Conservation (phyloP, 768 basidiomycete genomes). For the button mushroom (Agaricus bisporus) region DNA sequence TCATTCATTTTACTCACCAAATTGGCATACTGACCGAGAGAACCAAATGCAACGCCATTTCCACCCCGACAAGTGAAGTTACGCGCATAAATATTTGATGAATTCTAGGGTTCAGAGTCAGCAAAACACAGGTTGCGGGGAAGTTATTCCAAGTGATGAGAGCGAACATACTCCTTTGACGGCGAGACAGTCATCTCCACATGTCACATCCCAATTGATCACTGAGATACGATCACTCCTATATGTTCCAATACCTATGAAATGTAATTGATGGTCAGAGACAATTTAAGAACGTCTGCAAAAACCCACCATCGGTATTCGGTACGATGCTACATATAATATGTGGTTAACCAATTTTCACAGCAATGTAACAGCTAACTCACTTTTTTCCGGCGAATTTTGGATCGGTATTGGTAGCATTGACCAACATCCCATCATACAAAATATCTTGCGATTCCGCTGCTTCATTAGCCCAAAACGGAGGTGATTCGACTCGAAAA, state of each 20-base stretch:
- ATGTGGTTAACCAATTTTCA: not conserved
- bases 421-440: conserved; percentile 53
- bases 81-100: conserved; percentile 41
- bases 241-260: conserved; percentile 44
- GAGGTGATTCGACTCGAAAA: conserved; percentile 48
- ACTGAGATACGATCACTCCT: conserved; percentile 41
- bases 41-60: conserved; percentile 57
- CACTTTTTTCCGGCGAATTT: conserved; percentile 45
- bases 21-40: conserved; percentile 50
- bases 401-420: conserved; percentile 51
- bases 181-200: conserved; percentile 61
- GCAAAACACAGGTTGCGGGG: too few species aligned
- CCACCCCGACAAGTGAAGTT: conserved; percentile 53
- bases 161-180: conserved; percentile 49
- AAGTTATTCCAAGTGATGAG: not conserved
- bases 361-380: not conserved
- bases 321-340: conserved; percentile 37
- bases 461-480: conserved; percentile 56
- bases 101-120: conserved; percentile 33
- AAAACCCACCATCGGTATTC: conserved; percentile 48
- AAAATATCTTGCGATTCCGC: conserved; percentile 41
- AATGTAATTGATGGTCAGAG: not conserved
- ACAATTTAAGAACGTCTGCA: not conserved
- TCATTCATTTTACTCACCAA: conserved; percentile 26
- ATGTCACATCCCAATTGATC: conserved; percentile 55